A percentile compares a stretch with the other conserved stretches of the same genome.
phyloP scores from a whole-genome alignment of 2,329 filamentous ascomycete species.

The Alternaria novae-zelandiae region DNA sequence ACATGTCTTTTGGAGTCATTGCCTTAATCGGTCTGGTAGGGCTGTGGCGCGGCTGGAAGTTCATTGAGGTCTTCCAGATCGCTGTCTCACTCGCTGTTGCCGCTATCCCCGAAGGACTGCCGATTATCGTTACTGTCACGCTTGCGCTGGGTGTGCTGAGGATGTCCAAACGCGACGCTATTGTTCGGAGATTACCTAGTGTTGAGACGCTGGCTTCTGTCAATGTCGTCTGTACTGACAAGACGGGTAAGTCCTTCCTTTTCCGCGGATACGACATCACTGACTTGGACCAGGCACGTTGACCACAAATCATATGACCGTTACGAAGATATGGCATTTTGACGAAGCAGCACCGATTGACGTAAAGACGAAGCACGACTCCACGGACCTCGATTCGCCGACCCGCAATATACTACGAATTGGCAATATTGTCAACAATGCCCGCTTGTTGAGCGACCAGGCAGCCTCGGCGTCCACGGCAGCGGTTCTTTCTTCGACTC shows the following conservation, averaged over 20 bases:
- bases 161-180: conserved; percentile 94
- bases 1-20: conserved; percentile 95
- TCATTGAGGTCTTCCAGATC: conserved; percentile 96
- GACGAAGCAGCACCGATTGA: conserved; percentile 67
- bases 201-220: conserved; percentile 98
- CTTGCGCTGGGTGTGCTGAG: conserved; percentile 91
- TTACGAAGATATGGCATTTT: conserved; percentile 95
- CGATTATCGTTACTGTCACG: conserved; percentile 98
- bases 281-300: conserved; percentile 69
- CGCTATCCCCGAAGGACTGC: conserved; percentile 92
- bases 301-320: conserved; percentile 98
- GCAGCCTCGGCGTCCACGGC: conserved; percentile 75
- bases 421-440: conserved; percentile 97
- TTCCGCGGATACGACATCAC: neutral
- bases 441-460: conserved; percentile 74
- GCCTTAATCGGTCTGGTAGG: conserved; percentile 91
- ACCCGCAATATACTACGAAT: conserved; percentile 84
- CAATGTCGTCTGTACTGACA: conserved; percentile 99
- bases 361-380: conserved; percentile 60
- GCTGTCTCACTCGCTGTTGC: conserved; percentile 96
- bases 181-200: conserved; percentile 93
- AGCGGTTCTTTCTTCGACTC: conserved; percentile 84
- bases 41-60: conserved; percentile 83
- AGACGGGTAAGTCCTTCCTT: conserved; percentile 68
- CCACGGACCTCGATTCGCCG: conserved; percentile 70